Evolutionary conservation across 1,139 yeast species (phyloP), one percentile per base, ranked within the genome.

Genomic region (Magnusiomyces paraingens): DNA sequence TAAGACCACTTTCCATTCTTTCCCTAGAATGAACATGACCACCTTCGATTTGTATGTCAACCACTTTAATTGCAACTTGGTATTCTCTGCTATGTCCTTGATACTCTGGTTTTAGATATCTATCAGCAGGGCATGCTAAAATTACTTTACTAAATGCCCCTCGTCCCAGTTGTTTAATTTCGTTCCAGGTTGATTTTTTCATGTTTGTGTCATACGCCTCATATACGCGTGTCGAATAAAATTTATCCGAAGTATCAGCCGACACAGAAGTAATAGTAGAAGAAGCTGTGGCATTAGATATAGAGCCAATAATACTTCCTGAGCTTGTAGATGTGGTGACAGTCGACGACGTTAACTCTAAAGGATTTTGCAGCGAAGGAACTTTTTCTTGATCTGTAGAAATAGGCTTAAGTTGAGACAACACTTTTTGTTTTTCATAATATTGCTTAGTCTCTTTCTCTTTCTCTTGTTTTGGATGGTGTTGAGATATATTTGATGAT

Each of bases 1-100:
- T 74, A 49, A 91, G 73, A 17, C 91, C 86, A 55, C 82, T 80
- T 63, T 85, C 88, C 57, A 88, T 70, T 47, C 86, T 71, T 8
- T 76, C 71, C n/a, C 76, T 69, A 1, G 77, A 71, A 48, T 42
- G 56, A 46, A 38, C n/a, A 26, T 47, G 50, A 17, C 39, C 22
- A 11, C 43, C 44, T 12, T 38, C 50, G 14, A 39, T 38, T 20
- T 58, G 60, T 15, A 72, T 59, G 26, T 64, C 61, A 15, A 71
- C 69, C 41, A 70, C 61, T 57, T 72, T 72, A 38, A 74, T 67
- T 2, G 77, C 77, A 8, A 70, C 74, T 57, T 55, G 73, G 60
- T 56, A 69, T 70, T 52, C 50, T 18, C 17, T 58, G 5, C 52
- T 60, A 21, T 59, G 57, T 75, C 79, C 54, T 74, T 68, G 20